Evolutionary conservation across 192 early-diverging fungal species (phyloP), one percentile per base, ranked within the genome.

Genomic region (Coemansia sp.): DNA sequence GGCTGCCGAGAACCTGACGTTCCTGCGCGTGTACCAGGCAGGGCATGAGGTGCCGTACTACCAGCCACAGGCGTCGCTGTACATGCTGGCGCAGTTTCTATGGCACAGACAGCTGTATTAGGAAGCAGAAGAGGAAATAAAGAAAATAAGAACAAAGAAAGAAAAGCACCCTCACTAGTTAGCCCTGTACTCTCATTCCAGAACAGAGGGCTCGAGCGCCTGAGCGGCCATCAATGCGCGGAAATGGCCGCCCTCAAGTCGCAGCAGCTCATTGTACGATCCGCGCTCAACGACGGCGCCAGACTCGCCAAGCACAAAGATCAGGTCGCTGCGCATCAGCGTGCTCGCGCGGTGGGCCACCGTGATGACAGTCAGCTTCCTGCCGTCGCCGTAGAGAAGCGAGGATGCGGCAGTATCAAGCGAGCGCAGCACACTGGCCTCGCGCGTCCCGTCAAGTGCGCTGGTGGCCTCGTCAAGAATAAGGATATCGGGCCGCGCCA

Each of bases 1-100:
- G 41, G 66, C 71, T 8, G 88, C 77, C 37, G 87, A 89, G 16
- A 85, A 84, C 41, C 85, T 99, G 22, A 86, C 92, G 16, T 97
- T 93, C 84, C 74, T 99, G 69, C 83, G 90, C 22, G 85, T 94
- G 5, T 94, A 86, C 66, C 90, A 91, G 72, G 94, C 92, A 21
- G 94, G 97, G 8, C 93, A 94, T 63, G 93, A 93, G 88, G 88
- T 90, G 16, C 94, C 96, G 11, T 94, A 93, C 73, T 94, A 98
- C 78, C 92, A 95, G 84, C 93, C 96, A 61, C 86, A 88, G 65
- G 87, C 89, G 55, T 85, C 88, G 41, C 73, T 90, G 42, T 92
- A 94, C 74, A 92, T 98, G 87, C 85, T 98, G 72, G 92, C 92
- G 71, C 83, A 84, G 65, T 98, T 94, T 89, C 71, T 94, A 5